Evolutionary conservation across 129 eudicot genomes (phyloP), one percentile per base, ranked within the genome.

Genomic region (Silybum marianum): DNA sequence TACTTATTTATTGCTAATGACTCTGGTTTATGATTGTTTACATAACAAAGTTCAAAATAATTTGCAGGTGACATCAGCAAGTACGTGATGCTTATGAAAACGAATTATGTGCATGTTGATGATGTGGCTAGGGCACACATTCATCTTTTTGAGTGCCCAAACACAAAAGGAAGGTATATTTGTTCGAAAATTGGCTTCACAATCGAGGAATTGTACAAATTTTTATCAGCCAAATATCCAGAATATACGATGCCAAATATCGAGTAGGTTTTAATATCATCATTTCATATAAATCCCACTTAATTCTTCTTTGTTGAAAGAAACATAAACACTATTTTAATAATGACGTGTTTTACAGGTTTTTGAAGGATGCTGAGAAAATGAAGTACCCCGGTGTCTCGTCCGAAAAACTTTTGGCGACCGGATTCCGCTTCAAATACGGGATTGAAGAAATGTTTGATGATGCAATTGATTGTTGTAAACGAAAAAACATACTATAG

Each of bases 111-210:
- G 24, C 92, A 91, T 44, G 75, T 76, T n/a, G 92, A 91, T 58
- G 95, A 91, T 42, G 86, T 91, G 10, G 92, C 88, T 9, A 83
- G 84, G 30, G 92, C 95, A 40, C 91, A 87, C 36, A 83, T 88
- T 9, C 86, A 84, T 74, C 90, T 88, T n/a, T 66, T 87, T 21
- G 89, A 91, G 78, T 3, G 78, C 32, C 87, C 87, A 12, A 66
- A 81, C n/a, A 87, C 89, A 0, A 85, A 81, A 66, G 92, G 95
- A 75, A 80, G 95, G 75, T 91, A 88, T 85, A 80, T 91, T 80
- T 91, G 95, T 73, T 85, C 92, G 4, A 70, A 82, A 11, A 4
- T 74, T 23, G 87, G 85, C 24, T 67, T 85, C 7, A 80, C 91
- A 36, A 48, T 85, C 1, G 82, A 88, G 46, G 69, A 85, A 38